A percentile compares a stretch with the other conserved stretches of the same genome.
These are phyloP conservation scores for Trichosanthes cucumerina DNA, from an alignment of 306 rosid genomes.

Conservation along the genomic window DNA sequence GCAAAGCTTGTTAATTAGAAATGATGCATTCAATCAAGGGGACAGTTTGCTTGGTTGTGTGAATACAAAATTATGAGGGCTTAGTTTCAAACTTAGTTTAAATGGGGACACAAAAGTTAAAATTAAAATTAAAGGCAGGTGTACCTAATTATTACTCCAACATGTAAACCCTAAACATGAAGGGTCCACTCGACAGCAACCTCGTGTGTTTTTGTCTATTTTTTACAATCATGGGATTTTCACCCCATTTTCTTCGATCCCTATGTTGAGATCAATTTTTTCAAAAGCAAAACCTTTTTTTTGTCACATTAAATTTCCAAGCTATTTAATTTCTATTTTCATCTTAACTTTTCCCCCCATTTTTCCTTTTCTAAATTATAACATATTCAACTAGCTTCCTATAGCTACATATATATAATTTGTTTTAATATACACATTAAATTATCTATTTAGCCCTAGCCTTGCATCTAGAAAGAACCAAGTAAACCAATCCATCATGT, in stretches of 20 bases:
- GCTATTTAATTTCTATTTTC: neutral
- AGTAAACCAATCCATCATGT: no score
- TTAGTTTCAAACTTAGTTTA: slow-evolving; percentile 21
- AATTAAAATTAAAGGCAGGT: slow-evolving; percentile 31
- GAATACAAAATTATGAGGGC: slow-evolving; percentile 46
- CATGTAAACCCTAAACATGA: slow-evolving; percentile 20
- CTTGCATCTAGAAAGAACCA: neutral
- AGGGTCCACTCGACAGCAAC: slow-evolving; percentile 25
- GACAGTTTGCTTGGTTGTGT: slow-evolving; percentile 53
- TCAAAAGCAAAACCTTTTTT: neutral
- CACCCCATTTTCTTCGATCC: neutral
- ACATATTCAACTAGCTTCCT: no score
- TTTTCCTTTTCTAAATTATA: neutral
- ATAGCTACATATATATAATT: no score
- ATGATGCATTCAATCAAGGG: slow-evolving; percentile 46
- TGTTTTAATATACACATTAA: no score
- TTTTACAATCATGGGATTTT: neutral
- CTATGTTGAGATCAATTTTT: neutral
- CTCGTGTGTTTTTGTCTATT: neutral
- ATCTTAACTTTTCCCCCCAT: neutral
- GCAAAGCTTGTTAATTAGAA: neutral
- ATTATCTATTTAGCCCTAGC: neutral
- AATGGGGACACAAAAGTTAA: slow-evolving; percentile 12
- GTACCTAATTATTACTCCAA: slow-evolving; percentile 34
- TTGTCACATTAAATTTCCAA: neutral